Evolutionary conservation across 1,284 basidiomycete genomes (phyloP).

Genomic region (Cryptococcus sp.): DNA sequence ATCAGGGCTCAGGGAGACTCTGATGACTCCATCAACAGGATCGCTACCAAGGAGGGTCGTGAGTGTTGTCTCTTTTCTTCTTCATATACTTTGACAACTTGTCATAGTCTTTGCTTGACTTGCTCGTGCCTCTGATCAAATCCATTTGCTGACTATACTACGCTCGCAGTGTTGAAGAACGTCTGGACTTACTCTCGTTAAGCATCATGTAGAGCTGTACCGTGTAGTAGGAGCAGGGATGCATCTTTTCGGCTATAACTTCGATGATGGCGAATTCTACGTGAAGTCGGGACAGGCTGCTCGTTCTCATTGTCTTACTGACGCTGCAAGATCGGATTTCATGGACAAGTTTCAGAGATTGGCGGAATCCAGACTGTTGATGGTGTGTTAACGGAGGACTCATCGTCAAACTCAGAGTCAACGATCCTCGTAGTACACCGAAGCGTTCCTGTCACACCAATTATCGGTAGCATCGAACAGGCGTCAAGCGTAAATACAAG

Average conservation of each 20-base stretch:
- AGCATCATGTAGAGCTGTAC: slow-evolving; percentile 8
- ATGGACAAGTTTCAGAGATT: too few species aligned
- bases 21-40: slow-evolving; percentile 94
- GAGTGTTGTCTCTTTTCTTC: slow-evolving; percentile 55
- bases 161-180: slow-evolving; percentile 51
- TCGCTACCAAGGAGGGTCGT: slow-evolving; percentile 94
- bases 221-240: slow-evolving; percentile 10
- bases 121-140: background rate
- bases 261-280: background rate
- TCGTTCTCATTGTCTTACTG: too few species aligned
- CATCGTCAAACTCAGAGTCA: too few species aligned
- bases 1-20: slow-evolving; percentile 94
- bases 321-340: too few species aligned
- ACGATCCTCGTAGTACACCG: too few species aligned
- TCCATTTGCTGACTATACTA: background rate
- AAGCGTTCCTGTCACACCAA: too few species aligned
- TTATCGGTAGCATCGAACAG: too few species aligned
- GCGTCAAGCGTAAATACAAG: too few species aligned
- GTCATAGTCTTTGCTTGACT: background rate
- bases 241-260: slow-evolving; percentile 18
- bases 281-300: too few species aligned
- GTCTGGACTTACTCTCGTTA: slow-evolving; percentile 53
- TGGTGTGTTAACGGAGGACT: too few species aligned
- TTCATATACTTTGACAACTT: background rate
- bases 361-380: too few species aligned